Conservation (phyloP, 371 early-diverging fungal species). For the Blyttiomyces sp. region DNA sequence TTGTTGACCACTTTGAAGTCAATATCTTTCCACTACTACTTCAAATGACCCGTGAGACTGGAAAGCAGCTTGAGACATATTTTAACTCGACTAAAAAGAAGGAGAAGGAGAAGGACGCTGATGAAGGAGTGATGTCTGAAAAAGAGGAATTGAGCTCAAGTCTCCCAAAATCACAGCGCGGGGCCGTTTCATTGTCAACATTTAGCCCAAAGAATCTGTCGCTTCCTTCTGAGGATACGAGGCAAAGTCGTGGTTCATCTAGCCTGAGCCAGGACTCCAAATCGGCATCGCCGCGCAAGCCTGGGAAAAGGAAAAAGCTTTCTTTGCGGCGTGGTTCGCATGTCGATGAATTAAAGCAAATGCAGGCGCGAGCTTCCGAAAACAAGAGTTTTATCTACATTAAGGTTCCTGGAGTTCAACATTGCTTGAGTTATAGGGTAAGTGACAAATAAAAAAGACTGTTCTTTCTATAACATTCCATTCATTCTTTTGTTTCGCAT, state of each 20-base stretch:
- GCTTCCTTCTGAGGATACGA: too few species aligned
- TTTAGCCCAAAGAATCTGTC: too few species aligned
- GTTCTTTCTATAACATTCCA: slow-evolving; percentile 2
- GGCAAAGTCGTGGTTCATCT: not conserved
- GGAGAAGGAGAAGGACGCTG: not conserved
- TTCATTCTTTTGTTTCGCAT: not conserved
- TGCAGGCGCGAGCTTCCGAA: slow-evolving; percentile 67
- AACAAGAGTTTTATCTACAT: slow-evolving; percentile 73
- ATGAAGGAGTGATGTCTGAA: not conserved
- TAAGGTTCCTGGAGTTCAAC: slow-evolving; percentile 64
- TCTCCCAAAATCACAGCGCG: not conserved
- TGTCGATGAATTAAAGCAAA: slow-evolving; percentile 47
- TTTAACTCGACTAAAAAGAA: slow-evolving; percentile 30
- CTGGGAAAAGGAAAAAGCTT: not conserved
- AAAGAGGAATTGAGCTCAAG: not conserved
- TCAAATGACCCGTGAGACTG: slow-evolving; percentile 79
- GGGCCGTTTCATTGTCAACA: too few species aligned
- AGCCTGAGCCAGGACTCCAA: not conserved
- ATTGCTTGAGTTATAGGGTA: slow-evolving; percentile 67
- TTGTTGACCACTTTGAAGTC: slow-evolving; percentile 83
- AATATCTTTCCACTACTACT: slow-evolving; percentile 73
- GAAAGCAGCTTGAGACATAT: slow-evolving; percentile 66
- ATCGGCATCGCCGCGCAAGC: not conserved
- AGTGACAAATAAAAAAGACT: slow-evolving; percentile 3
- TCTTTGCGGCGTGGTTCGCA: too few species aligned